Evolutionary conservation across 768 basidiomycete species (phyloP), one percentile per base, ranked within the genome.

Genomic region (Solioccasus polychromus): DNA sequence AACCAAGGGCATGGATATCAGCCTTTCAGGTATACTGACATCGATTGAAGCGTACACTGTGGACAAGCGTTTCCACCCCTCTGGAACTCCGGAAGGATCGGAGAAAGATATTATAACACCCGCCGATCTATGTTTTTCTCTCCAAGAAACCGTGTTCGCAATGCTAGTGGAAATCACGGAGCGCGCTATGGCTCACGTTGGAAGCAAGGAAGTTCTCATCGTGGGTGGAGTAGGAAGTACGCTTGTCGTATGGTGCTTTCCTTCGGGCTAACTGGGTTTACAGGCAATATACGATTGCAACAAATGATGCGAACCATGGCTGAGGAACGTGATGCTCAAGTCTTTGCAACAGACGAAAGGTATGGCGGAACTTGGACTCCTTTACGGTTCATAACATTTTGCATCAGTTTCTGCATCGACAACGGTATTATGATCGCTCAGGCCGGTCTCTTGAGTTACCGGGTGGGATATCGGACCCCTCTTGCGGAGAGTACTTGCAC

Each of bases 381-480:
- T 30, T 15, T 28, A 26, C 14, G 14, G 9, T 23, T 38, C 38
- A 42, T 45, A 39, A 42, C 8, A n/a, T 17, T 17, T 34, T 35
- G 30, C 18, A n/a, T n/a, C 56, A 95, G 94, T 43, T 98, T 95
- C 67, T 98, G 96, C 68, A 98, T 99, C 49, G 96, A 99, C 65
- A 99, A 99, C 55, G 96, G 96, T 1, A 95, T 98, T 55, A 99
- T 99, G 96, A 98, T 99, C 44, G 95, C 96, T 3, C 96, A 99
- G 61, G 96, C 96, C 6, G 96, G 96, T 5, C 76, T 99, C 23
- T 74, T 99, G 29, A 82, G 85, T 51, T 92, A 82, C 64, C 78
- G 96, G 3, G 97, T 94, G 92, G 96, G 95, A 20, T 76, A 82
- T 50, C 67, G 69, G 37, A 97, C 93, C 0, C 77, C 85, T 2